Evolutionary conservation across 768 basidiomycete genomes (phyloP).

Genomic region (Flagelloscypha sp.): DNA sequence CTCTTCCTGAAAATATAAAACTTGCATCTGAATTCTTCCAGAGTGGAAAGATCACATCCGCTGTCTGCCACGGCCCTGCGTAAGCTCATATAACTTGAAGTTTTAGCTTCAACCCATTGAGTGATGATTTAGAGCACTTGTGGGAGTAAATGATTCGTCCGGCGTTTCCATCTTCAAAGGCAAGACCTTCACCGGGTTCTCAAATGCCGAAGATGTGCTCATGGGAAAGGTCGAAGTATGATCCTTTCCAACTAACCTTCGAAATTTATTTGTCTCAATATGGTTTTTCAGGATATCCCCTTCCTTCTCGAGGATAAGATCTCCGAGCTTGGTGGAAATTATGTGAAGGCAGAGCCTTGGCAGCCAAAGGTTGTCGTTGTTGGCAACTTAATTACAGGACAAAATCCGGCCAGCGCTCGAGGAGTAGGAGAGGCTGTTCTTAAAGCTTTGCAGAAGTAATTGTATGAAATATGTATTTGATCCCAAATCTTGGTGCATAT

Average conservation of each 20-base stretch:
- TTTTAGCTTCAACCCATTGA: background rate
- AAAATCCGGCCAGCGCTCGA: slow-evolving; percentile 63
- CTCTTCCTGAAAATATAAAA: slow-evolving; percentile 26
- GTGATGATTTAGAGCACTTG: slow-evolving; percentile 49
- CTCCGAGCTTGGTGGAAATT: slow-evolving; percentile 54
- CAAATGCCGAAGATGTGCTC: slow-evolving; percentile 58
- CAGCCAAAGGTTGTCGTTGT: slow-evolving; percentile 46
- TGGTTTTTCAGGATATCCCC: slow-evolving; percentile 48
- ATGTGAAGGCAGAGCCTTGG: too few relatives aligned
- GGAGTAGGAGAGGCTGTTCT: slow-evolving; percentile 49
- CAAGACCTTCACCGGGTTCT: slow-evolving; percentile 29
- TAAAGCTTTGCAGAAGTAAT: slow-evolving; percentile 32
- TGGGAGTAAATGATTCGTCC: slow-evolving; percentile 41
- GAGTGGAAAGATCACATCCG: slow-evolving; percentile 54
- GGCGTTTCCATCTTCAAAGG: slow-evolving; percentile 22
- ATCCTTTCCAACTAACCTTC: too few relatives aligned
- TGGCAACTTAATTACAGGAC: slow-evolving; percentile 59
- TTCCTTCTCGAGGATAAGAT: slow-evolving; percentile 69
- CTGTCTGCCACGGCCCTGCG: slow-evolving; percentile 80
- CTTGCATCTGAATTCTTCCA: slow-evolving; percentile 53
- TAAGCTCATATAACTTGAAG: slow-evolving; percentile 22
- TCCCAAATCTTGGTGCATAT: too few relatives aligned
- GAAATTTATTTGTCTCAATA: too few relatives aligned
- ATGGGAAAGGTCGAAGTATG: slow-evolving; percentile 36
- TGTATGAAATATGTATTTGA: too few relatives aligned